These are phyloP conservation scores for Dothideomycetidae sp. DNA, from an alignment of 2,329 filamentous ascomycete genomes.

Conservation along the genomic window DNA sequence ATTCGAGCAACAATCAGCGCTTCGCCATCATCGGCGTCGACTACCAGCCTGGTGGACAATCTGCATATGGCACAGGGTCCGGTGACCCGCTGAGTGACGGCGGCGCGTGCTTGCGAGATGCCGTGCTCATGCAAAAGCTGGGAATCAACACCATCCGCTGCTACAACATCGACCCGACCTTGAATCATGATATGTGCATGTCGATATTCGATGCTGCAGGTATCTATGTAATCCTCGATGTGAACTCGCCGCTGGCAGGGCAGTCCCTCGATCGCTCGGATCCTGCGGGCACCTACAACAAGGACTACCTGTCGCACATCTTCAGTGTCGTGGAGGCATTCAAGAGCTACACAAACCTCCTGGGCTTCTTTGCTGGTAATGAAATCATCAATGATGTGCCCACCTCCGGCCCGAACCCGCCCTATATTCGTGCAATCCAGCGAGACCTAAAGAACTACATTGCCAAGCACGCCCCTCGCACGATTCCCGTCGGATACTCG, in stretches of 20 bases:
- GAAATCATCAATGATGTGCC: slow-evolving; percentile 50
- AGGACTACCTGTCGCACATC: slow-evolving; percentile 41
- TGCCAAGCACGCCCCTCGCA: slow-evolving; percentile 39
- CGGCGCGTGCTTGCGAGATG: slow-evolving; percentile 47
- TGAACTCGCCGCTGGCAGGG: slow-evolving; percentile 45
- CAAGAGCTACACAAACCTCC: slow-evolving; percentile 49
- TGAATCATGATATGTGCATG: slow-evolving; percentile 48
- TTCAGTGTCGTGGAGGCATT: slow-evolving; percentile 53
- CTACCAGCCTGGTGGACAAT: slow-evolving; percentile 50
- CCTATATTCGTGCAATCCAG: slow-evolving; percentile 47
- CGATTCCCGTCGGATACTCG: slow-evolving; percentile 54
- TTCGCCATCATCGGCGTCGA: slow-evolving; percentile 51
- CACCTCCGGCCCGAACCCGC: slow-evolving; percentile 38
- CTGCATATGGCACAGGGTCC: slow-evolving; percentile 38
- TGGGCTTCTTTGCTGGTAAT: slow-evolving; percentile 55
- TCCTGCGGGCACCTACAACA: slow-evolving; percentile 41
- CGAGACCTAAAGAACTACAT: slow-evolving; percentile 58
- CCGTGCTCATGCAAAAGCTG: slow-evolving; percentile 47
- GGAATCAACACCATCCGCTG: slow-evolving; percentile 52
- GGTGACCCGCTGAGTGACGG: slow-evolving; percentile 44
- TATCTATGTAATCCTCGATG: slow-evolving; percentile 52
- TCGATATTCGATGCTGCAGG: slow-evolving; percentile 51
- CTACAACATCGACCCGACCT: slow-evolving; percentile 46
- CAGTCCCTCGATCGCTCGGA: slow-evolving; percentile 42
- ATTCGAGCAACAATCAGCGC: slow-evolving; percentile 42